Conservation (phyloP, 1,284 basidiomycete genomes). For the Apiotrichum montevideense region DNA sequence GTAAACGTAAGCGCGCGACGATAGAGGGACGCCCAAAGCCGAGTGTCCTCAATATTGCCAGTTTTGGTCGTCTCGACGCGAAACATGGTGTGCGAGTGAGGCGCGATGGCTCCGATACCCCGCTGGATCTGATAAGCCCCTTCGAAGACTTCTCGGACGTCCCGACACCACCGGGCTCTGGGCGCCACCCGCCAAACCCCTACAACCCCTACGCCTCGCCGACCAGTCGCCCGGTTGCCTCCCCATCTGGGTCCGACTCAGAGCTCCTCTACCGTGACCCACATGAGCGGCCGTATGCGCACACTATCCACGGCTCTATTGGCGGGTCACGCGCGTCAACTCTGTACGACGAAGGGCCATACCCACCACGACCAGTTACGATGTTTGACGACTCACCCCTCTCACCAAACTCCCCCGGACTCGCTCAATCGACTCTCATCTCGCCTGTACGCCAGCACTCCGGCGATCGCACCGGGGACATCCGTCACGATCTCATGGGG, state of each 20-base stretch:
- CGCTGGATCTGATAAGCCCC: constrained; percentile 19
- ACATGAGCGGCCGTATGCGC: neutral
- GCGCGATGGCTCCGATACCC: constrained; percentile 10
- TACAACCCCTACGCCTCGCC: neutral
- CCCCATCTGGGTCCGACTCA: too few relatives aligned
- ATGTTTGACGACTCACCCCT: neutral
- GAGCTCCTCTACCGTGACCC: neutral
- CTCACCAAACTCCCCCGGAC: neutral
- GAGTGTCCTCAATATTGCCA: constrained; percentile 9
- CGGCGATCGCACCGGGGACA: too few relatives aligned
- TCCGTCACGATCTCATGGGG: constrained; percentile 10
- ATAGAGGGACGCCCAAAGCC: constrained; percentile 6
- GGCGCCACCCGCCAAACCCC: neutral
- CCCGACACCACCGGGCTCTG: neutral
- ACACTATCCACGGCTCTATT: neutral
- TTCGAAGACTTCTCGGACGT: constrained; percentile 2
- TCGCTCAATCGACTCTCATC: too few relatives aligned
- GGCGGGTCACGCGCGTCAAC: neutral
- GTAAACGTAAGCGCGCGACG: constrained; percentile 12
- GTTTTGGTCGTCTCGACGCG: constrained; percentile 6
- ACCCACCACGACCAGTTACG: neutral
- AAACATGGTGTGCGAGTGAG: neutral
- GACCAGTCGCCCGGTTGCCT: neutral
- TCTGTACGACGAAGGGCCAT: neutral
- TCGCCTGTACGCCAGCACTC: too few relatives aligned